Evolutionary conservation across 208 protist species (phyloP).

Genomic region (Leishmania aethiopica): DNA sequence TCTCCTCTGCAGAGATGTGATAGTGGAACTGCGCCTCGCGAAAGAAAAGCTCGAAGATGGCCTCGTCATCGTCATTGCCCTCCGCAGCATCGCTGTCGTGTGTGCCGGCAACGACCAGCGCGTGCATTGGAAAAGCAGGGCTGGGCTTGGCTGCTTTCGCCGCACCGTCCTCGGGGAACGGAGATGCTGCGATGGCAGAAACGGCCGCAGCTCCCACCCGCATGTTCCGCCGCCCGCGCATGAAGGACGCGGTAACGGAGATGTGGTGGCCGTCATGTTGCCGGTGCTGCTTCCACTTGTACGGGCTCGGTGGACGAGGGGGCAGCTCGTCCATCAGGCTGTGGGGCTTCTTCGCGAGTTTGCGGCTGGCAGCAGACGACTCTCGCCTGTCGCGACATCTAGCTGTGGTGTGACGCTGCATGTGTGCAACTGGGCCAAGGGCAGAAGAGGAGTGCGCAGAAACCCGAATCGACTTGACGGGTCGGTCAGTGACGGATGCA

Average conservation of each 20-base stretch:
- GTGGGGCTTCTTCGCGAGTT: constrained; percentile 1
- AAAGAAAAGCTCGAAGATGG: constrained; percentile 23
- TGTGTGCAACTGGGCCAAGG: background rate
- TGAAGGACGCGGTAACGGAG: constrained; percentile 36
- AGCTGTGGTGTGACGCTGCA: background rate
- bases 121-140: background rate
- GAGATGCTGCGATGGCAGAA: background rate
- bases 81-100: too few species aligned
- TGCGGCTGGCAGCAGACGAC: background rate
- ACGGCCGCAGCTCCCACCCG: background rate
- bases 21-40: constrained; percentile 25
- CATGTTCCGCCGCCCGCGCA: constrained; percentile 9
- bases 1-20: constrained; percentile 32
- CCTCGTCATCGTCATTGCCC: constrained; percentile 5
- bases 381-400: background rate
- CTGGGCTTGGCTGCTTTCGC: background rate
- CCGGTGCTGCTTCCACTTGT: constrained; percentile 34
- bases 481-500: background rate
- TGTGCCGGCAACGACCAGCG: background rate
- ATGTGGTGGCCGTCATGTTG: constrained; percentile 2
- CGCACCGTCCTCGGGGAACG: background rate
- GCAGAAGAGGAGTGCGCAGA: background rate
- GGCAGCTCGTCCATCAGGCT: constrained; percentile 35
- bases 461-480: background rate
- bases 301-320: constrained; percentile 67